Evolutionary conservation across 805 yeast genomes (phyloP), one percentile per base, ranked within the genome.

Genomic region (Monosporozyma servazzii): DNA sequence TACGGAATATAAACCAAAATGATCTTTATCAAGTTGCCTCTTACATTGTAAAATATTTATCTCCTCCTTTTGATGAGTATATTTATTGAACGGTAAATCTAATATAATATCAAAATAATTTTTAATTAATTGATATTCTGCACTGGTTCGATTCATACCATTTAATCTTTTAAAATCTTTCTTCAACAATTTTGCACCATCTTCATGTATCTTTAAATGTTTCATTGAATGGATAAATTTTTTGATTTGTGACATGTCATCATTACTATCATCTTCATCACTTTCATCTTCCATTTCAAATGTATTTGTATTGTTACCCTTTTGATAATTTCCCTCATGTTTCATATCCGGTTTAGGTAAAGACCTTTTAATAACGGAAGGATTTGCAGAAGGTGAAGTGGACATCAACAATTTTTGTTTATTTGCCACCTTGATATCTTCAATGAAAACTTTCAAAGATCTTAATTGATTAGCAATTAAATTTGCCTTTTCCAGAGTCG

Each of bases 81-180:
- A 62, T 49, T 75, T 77, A 21, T 96, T 96, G 96, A 97, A 93
- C 18, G 99, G 99, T 50, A 93, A 70, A 53, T 86, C 85, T 1
- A 96, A 86, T 54, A 93, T 75, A 96, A 98, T 90, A 64, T 93
- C 99, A 52, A 93, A 74, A 66, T 93, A 93, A 58, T 84, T 82
- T 71, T 95, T 83, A 20, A 89, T 86, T 33, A 89, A 95, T 43
- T 88, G 86, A 63, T 81, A 84, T 69, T 93, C 99, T 31, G 95
- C 82, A 71, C 89, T 84, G 36, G 88, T 82, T 18, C 95, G 88
- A 67, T 86, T 95, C 56, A 88, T 78, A 48, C 84, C 79, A 44
- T 79, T 77, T 66, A 93, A 74, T 68, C 88, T 89, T 52, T 82
- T 80, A 56, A 86, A 79, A 68, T 93, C 99, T 56, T 90, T 91